Conservation (phyloP, 2,329 filamentous ascomycete genomes). For the Anthostomella pinea region DNA sequence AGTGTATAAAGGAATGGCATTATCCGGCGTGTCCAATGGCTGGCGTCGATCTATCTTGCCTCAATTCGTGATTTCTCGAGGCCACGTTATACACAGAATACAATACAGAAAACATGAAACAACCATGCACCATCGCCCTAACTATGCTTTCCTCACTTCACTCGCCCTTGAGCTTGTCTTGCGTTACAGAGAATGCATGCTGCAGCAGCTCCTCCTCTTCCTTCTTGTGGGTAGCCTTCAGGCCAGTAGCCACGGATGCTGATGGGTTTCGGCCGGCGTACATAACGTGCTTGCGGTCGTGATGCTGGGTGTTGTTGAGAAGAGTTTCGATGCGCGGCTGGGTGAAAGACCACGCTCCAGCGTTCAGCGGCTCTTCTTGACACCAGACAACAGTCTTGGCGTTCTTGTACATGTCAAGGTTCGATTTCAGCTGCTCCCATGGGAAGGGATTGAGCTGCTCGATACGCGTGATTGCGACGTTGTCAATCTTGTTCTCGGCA, state of each 20-base stretch:
- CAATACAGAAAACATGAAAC: conserved; percentile 26
- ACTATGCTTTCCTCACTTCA: conserved; percentile 28
- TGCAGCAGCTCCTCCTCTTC: conserved; percentile 85
- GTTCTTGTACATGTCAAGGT: conserved; percentile 95
- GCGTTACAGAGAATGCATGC: conserved; percentile 60
- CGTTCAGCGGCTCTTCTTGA: conserved; percentile 97
- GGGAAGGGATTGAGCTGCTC: conserved; percentile 99
- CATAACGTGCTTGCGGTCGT: conserved; percentile 93
- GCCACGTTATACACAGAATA: conserved; percentile 32
- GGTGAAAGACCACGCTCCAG: conserved; percentile 94
- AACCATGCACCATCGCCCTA: conserved; percentile 17
- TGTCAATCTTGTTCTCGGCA: conserved; percentile 78
- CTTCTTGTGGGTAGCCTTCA: conserved; percentile 84
- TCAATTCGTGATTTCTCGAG: conserved; percentile 24
- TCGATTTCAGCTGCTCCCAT: conserved; percentile 94
- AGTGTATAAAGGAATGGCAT: conserved; percentile 22
- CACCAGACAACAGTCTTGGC: conserved; percentile 96
- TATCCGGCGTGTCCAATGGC: conserved; percentile 17
- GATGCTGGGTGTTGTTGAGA: conserved; percentile 87
- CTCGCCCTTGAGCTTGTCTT: conserved; percentile 69
- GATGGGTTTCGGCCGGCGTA: conserved; percentile 94
- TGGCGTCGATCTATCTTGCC: conserved; percentile 28
- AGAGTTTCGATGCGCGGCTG: conserved; percentile 97
- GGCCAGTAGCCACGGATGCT: conserved; percentile 87
- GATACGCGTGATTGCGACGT: conserved; percentile 90